Evolutionary conservation across 371 early-diverging fungal species (phyloP).

Genomic region (Zychaea mexicana): DNA sequence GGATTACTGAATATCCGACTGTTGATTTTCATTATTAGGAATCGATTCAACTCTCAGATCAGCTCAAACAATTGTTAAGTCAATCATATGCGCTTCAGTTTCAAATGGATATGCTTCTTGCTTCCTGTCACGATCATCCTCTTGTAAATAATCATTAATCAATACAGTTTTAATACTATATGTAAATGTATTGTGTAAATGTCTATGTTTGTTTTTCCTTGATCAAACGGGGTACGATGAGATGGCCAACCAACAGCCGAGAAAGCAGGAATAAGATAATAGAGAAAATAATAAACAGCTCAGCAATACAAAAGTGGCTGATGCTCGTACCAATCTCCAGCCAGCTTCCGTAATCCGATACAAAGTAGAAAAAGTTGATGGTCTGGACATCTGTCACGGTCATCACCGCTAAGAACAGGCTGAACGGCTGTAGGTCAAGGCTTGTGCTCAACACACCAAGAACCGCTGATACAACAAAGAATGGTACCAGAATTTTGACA

Average conservation of each 20-base stretch:
- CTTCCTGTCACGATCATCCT: constrained; percentile 30
- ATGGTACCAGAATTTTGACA: constrained; percentile 89
- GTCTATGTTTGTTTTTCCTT: constrained; percentile 11
- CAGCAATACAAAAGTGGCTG: constrained; percentile 85
- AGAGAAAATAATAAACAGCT: constrained; percentile 82
- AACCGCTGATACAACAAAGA: constrained; percentile 84
- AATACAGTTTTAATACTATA: not conserved
- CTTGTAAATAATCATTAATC: not conserved
- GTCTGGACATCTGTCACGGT: constrained; percentile 92
- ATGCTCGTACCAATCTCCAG: constrained; percentile 97
- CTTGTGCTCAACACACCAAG: constrained; percentile 76
- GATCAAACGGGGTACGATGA: constrained; percentile 10
- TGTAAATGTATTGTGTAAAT: not conserved
- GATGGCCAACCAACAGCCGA: constrained; percentile 60
- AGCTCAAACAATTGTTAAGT: constrained; percentile 35
- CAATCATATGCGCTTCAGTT: constrained; percentile 50
- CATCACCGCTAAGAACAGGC: constrained; percentile 81
- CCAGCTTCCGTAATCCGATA: constrained; percentile 93
- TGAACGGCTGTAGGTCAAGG: constrained; percentile 80
- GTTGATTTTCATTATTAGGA: constrained; percentile 14
- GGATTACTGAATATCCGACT: not conserved
- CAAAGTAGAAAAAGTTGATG: constrained; percentile 93
- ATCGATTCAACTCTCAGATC: constrained; percentile 29
- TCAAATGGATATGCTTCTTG: constrained; percentile 40
- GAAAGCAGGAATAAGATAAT: constrained; percentile 70